Evolutionary conservation across 73 alveolate genomes (phyloP).

Genomic region (Paramecium pentaurelia): DNA sequence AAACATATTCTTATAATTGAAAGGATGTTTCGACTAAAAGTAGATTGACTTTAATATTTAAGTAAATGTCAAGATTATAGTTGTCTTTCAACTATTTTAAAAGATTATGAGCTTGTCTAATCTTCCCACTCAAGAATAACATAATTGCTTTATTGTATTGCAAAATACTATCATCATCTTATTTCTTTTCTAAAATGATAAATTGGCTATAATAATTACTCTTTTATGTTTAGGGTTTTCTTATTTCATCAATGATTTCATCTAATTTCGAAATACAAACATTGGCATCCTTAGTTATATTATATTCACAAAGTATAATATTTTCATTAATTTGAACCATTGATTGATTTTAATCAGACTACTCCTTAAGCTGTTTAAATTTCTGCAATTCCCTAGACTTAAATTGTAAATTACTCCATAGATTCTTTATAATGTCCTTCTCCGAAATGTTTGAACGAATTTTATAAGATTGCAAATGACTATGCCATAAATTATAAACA

Average conservation of each 20-base stretch:
- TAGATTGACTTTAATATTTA: background rate
- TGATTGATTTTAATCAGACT: conserved; percentile 5
- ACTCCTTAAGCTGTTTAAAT: background rate
- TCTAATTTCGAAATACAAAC: background rate
- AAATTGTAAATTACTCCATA: background rate
- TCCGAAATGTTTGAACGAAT: background rate
- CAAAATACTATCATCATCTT: conserved; percentile 32
- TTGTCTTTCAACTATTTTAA: background rate
- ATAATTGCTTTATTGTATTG: conserved; percentile 14
- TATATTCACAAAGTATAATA: conserved; percentile 10
- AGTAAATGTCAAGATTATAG: background rate
- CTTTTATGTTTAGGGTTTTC: background rate
- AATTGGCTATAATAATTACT: background rate
- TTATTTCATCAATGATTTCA: conserved; percentile 23
- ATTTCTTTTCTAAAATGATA: background rate
- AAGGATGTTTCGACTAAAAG: background rate
- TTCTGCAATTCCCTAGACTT: conserved; percentile 19
- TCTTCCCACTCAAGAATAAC: background rate
- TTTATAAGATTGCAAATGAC: background rate
- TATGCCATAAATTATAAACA: conserved; percentile 28
- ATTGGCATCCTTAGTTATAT: background rate
- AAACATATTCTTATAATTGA: background rate
- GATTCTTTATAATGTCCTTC: conserved; percentile 23
- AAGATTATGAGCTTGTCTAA: background rate
- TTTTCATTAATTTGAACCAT: conserved; percentile 10